Percentiles rank a stretch among this genome's conserved stretches.
These are phyloP conservation scores for Colletotrichum viniferum DNA, from an alignment of 2,329 filamentous ascomycete species.

Conservation along the genomic window DNA sequence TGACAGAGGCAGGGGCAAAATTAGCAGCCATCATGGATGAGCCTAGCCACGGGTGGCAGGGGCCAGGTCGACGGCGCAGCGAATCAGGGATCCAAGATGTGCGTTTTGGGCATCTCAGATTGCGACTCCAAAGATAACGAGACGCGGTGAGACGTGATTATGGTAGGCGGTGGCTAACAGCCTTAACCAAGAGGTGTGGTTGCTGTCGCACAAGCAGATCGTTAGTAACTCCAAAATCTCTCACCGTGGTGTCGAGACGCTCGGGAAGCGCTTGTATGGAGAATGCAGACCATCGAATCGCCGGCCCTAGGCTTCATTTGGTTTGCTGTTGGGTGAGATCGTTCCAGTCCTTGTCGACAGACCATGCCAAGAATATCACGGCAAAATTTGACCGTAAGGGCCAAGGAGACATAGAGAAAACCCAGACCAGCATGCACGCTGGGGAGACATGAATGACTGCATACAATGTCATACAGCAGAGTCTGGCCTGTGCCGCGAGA, in stretches of 20 bases:
- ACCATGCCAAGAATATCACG: not conserved
- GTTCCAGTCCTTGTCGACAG: not conserved
- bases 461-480: not conserved
- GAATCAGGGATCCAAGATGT: not conserved
- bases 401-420: not conserved
- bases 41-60: conserved; percentile 5
- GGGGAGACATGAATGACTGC: not conserved
- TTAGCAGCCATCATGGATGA: not conserved
- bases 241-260: not conserved
- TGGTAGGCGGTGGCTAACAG: not conserved
- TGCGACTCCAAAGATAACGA: conserved; percentile 10
- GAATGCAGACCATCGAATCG: not conserved
- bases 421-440: not conserved
- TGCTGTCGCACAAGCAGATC: not conserved
- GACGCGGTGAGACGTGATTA: conserved; percentile 1
- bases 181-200: not conserved
- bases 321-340: not conserved
- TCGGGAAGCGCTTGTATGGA: not conserved
- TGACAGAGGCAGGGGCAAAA: not conserved
- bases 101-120: conserved; percentile 2
- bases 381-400: not conserved
- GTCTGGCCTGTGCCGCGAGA: not conserved
- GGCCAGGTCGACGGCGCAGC: not conserved
- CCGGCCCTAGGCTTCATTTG: not conserved
- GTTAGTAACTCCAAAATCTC: not conserved